These are phyloP conservation scores for Amanita polypyramis DNA, from an alignment of 768 basidiomycete genomes.

Conservation along the genomic window DNA sequence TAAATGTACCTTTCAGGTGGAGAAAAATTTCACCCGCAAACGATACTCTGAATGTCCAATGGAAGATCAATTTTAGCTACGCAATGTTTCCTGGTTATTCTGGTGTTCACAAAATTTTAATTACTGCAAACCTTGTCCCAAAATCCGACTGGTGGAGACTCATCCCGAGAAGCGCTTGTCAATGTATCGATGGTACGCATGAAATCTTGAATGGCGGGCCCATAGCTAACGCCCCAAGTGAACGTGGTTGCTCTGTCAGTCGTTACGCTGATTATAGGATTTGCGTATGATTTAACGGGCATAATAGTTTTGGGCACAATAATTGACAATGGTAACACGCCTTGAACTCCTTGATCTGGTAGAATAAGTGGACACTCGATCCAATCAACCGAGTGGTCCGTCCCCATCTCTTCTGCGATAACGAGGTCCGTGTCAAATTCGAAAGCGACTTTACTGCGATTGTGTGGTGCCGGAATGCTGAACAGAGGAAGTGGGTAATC, in stretches of 20 bases:
- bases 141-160: slow-evolving; percentile 78
- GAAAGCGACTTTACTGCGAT: slow-evolving; percentile 33
- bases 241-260: slow-evolving; percentile 60
- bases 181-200: slow-evolving; percentile 76
- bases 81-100: slow-evolving; percentile 4
- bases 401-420: slow-evolving; percentile 80
- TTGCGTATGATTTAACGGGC: slow-evolving; percentile 89
- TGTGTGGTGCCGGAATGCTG: slow-evolving; percentile 46
- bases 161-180: slow-evolving; percentile 66
- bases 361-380: slow-evolving; percentile 56
- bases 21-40: slow-evolving; percentile 68
- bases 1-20: slow-evolving; percentile 70
- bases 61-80: slow-evolving; percentile 68
- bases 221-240: slow-evolving; percentile 85
- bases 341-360: slow-evolving; percentile 38
- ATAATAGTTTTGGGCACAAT: slow-evolving; percentile 84
- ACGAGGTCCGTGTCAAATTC: slow-evolving; percentile 71
- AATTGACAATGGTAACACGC: slow-evolving; percentile 44
- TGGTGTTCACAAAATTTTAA: background rate
- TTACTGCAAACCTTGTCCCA: slow-evolving; percentile 76
- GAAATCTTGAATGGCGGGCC: slow-evolving; percentile 78
- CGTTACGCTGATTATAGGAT: slow-evolving; percentile 58
- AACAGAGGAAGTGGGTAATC: slow-evolving; percentile 86
- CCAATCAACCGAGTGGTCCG: slow-evolving; percentile 58
- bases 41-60: slow-evolving; percentile 64